A percentile compares a stretch with the other conserved stretches of the same genome.
phyloP scores from a whole-genome alignment of 2,329 filamentous ascomycete species.

The Aspergillus japonicus region DNA sequence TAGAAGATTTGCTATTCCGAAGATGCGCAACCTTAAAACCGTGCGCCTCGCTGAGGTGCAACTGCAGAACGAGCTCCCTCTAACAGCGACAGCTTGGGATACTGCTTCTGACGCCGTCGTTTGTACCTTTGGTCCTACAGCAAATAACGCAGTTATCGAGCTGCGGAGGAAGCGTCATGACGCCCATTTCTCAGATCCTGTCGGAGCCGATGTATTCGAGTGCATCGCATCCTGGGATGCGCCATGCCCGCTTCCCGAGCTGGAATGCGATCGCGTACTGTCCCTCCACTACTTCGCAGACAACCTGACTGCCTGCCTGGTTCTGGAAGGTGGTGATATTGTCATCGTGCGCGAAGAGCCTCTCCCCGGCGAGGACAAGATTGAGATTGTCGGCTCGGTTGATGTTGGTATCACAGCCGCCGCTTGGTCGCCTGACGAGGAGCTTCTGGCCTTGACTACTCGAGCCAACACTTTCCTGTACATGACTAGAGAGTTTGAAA shows the following conservation, averaged over 20 bases:
- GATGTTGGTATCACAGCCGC: constrained; percentile 88
- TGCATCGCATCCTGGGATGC: constrained; percentile 85
- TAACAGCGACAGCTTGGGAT: constrained; percentile 86
- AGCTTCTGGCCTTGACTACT: constrained; percentile 80
- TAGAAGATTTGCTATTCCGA: constrained; percentile 32
- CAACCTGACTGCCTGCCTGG: constrained; percentile 71
- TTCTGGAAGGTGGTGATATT: constrained; percentile 89
- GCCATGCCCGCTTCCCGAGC: constrained; percentile 72
- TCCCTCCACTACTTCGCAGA: constrained; percentile 84
- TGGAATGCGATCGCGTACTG: constrained; percentile 72
- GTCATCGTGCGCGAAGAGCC: constrained; percentile 75
- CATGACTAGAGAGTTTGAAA: constrained; percentile 90
- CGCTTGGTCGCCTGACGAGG: constrained; percentile 92
- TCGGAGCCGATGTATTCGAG: constrained; percentile 42
- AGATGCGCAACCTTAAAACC: constrained; percentile 86
- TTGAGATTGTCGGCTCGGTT: constrained; percentile 94
- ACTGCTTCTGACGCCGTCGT: constrained; percentile 72
- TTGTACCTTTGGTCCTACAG: constrained; percentile 78
- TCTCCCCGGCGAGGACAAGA: constrained; percentile 66
- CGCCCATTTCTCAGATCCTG: constrained; percentile 40
- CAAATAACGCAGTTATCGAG: constrained; percentile 69
- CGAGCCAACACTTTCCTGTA: constrained; percentile 76
- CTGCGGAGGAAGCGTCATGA: constrained; percentile 55
- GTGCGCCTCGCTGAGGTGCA: constrained; percentile 68
- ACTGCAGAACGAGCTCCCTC: constrained; percentile 57